Percentiles rank a stretch among this genome's conserved stretches.
phyloP scores from a whole-genome alignment of 768 basidiomycete genomes.

The Cyclocybe cylindracea region DNA sequence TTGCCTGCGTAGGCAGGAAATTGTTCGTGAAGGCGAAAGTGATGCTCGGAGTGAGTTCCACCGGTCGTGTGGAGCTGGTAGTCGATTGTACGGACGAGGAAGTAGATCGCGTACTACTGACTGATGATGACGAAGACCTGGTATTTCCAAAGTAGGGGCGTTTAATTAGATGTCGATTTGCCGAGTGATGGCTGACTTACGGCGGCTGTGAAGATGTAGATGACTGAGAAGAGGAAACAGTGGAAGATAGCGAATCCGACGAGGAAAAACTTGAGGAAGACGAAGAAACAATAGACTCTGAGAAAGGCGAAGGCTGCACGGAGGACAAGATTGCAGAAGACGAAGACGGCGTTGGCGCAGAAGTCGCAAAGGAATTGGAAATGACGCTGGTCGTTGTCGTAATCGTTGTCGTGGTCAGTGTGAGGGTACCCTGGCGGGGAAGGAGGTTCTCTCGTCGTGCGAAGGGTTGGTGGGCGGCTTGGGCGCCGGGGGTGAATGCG shows the following conservation, averaged over 20 bases:
- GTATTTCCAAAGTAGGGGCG: no score
- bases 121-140: no score
- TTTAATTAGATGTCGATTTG: no score
- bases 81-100: slow-evolving; percentile 4
- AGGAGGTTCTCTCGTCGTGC: slow-evolving; percentile 7
- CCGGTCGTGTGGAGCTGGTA: not conserved
- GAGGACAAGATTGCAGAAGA: not conserved
- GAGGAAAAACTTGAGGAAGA: slow-evolving; percentile 1
- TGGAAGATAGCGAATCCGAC: not conserved
- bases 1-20: not conserved
- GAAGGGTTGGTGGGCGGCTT: slow-evolving; percentile 6
- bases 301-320: not conserved
- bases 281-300: not conserved
- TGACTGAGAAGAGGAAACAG: slow-evolving; percentile 1
- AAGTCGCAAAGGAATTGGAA: not conserved
- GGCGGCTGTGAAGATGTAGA: not conserved
- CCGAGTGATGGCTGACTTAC: not conserved
- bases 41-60: not conserved
- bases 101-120: no score
- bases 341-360: slow-evolving; percentile 5
- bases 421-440: slow-evolving; percentile 5
- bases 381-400: not conserved
- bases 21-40: slow-evolving; percentile 6
- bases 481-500: slow-evolving; percentile 8
- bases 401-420: not conserved